Evolutionary conservation across 495 filamentous ascomycete species (phyloP), one percentile per base, ranked within the genome.

Genomic region (Tricharina praecox): DNA sequence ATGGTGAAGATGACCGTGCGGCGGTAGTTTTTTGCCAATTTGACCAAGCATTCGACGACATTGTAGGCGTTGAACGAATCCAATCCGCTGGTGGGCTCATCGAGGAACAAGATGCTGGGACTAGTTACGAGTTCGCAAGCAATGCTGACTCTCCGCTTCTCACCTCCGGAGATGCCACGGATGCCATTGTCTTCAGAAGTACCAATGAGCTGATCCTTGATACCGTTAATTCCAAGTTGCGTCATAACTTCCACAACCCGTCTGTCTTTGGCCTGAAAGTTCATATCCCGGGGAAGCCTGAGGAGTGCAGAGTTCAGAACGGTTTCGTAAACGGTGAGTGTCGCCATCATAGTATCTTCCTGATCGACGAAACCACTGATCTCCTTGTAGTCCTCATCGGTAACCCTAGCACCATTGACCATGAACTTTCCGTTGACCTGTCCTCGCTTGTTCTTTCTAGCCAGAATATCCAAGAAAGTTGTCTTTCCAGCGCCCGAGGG

Each of bases 11-110:
- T 81, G 49, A 97, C 83, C 0, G 90, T 97, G 38, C 90, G 74
- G 60, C 93, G 87, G 68, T 95, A 96, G 23, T 78, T 88, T 68
- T 90, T 93, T 15, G 90, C 90, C 37, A 97, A 64, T 3, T 82
- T 95, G 33, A 97, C 90, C 30, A 97, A 70, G 55, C 88, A 95
- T 62, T 97, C 90, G 21, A 97, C 78, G 4, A 95, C 88, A 46
- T 96, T 96, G 68, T 87, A 96, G 0, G 88, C 88, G 58, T 96
- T 96, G 67, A 76, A 96, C 3, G 90, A 82, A 65, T 96, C 90
- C 39, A 97, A 70, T 38, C 90, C 90, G 57, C 86, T 94, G 1
- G 90, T 97, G 2, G 90, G 90, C 55, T 97, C 90, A 56, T 97
- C 90, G 49, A 97, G 70, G 68, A 97, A 95, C 16, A 97, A 74